Conservation (phyloP, 1,139 yeast species). For the Eremothecium gossypii region DNA sequence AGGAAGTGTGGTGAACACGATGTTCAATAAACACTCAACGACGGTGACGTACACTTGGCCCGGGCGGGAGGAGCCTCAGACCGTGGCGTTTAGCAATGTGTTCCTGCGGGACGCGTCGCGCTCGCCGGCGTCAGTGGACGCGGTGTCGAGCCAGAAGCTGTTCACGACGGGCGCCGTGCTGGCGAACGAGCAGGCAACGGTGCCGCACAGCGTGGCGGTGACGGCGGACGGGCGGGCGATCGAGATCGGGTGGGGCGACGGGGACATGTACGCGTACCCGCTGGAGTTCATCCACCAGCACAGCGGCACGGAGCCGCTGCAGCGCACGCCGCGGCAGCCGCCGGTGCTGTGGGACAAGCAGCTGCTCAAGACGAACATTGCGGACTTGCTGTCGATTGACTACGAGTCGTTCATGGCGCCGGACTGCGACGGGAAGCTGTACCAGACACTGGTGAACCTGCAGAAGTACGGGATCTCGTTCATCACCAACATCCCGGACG, state of each 20-base stretch:
- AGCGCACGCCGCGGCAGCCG: conserved; percentile 29
- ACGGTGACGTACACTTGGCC: conserved; percentile 17
- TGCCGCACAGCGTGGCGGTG: conserved; percentile 26
- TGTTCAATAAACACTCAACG: conserved; percentile 16
- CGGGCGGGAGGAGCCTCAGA: conserved; percentile 15
- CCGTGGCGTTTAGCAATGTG: conserved; percentile 41
- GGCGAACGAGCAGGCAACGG: conserved; percentile 29
- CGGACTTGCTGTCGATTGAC: conserved; percentile 27
- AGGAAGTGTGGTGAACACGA: conserved; percentile 12
- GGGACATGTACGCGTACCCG: conserved; percentile 41
- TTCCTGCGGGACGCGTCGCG: conserved; percentile 61
- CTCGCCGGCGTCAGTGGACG: conserved; percentile 44
- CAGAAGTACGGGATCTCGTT: conserved; percentile 54
- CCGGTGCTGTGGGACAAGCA: conserved; percentile 37
- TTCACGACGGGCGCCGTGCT: conserved; percentile 50
- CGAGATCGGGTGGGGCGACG: conserved; percentile 48
- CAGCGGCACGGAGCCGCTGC: conserved; percentile 28
- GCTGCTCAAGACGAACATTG: conserved; percentile 23
- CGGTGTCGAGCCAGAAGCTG: conserved; percentile 49
- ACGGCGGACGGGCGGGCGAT: conserved; percentile 31
- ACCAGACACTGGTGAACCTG: conserved; percentile 38
- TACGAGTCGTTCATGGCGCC: conserved; percentile 37
- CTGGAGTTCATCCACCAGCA: conserved; percentile 35
- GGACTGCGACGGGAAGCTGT: conserved; percentile 33
- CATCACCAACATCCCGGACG: conserved; percentile 44